Base-by-base conservation (phyloP, 306 rosid genomes). In the Acmispon strigosus region DNA sequence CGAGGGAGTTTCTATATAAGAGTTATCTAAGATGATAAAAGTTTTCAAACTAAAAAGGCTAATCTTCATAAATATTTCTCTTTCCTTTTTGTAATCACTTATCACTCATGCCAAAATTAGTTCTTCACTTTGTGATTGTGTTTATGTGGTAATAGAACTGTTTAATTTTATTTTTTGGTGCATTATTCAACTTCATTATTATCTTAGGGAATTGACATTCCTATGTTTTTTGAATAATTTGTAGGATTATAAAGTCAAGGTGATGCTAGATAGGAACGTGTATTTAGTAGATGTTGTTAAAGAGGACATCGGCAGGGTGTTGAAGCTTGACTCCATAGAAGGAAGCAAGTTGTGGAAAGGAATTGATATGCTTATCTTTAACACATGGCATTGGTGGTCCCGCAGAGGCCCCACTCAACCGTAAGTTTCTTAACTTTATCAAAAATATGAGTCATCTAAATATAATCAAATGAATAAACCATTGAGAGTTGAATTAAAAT, bases 301-400 rank as follows among this genome's bases (percentile, higher is more conserved):
- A 50, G 96, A 90, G 77, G 48, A 64, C 0, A 77, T 80, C 17
- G 97, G 98, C 0, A 84, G 97, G 36, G 95, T 94, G 0, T 84
- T 94, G 85, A 90, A 90, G 69, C 87, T 94, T 58, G 96, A 94
- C 39, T 86, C 96, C 3, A 87, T 94, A 5, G 53, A 45, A 59
- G 89, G 88, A 70, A 56, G 88, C 72, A 89, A 89, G 62, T 22
- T 80, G 1, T 94, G 98, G 98, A 66, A 50, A 24, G 76, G 76
- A 3, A 6, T 88, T 34, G 91, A 94, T 69, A 80, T 84, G 78
- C 96, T 94, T 57, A 72, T 94, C 80, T 94, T 94, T 54, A 94
- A 94, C 86, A 94, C 98, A 2, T 94, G 98, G 98, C 98, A 94
- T 12, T 94, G 98, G 98, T 94, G 98, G 98, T 76, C 24, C 65